phyloP scores from a whole-genome alignment of 305 asterid genomes.

The Solanum chacoense region DNA sequence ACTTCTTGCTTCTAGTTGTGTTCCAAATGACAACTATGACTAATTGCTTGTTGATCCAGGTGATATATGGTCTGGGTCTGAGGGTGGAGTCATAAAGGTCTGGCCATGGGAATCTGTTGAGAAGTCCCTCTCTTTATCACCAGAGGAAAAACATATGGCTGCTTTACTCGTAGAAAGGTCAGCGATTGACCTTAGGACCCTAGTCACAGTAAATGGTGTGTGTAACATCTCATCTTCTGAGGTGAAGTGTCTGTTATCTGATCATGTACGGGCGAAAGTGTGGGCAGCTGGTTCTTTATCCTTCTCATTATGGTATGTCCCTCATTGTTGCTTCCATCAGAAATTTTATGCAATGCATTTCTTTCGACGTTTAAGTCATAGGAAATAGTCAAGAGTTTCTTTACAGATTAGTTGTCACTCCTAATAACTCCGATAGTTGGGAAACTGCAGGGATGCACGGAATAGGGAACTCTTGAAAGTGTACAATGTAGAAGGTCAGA shows the following conservation, averaged over 20 bases:
- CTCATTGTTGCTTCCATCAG: neutral
- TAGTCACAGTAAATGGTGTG: conserved; percentile 73
- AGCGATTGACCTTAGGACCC: conserved; percentile 63
- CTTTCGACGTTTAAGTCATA: neutral
- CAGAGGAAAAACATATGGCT: conserved; percentile 88
- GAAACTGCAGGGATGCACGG: conserved; percentile 78
- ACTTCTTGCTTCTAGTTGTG: neutral
- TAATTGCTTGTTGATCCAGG: conserved; percentile 28
- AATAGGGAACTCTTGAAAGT: conserved; percentile 82
- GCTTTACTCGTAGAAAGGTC: conserved; percentile 83
- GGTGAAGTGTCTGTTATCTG: conserved; percentile 66
- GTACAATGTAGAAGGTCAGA: conserved; percentile 70
- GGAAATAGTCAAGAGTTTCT: neutral
- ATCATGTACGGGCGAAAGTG: conserved; percentile 51
- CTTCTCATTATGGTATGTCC: conserved; percentile 76
- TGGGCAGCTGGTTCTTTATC: conserved; percentile 77
- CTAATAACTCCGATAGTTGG: conserved; percentile 11
- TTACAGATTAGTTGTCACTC: neutral
- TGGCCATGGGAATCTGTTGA: conserved; percentile 97
- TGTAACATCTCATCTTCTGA: conserved; percentile 80
- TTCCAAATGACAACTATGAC: neutral
- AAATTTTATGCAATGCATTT: neutral
- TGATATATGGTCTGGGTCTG: conserved; percentile 93
- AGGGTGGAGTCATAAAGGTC: conserved; percentile 60
- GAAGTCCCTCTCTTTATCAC: conserved; percentile 66